Base-by-base conservation (phyloP, 2,329 filamentous ascomycete species). In the Alternaria burnsii region DNA sequence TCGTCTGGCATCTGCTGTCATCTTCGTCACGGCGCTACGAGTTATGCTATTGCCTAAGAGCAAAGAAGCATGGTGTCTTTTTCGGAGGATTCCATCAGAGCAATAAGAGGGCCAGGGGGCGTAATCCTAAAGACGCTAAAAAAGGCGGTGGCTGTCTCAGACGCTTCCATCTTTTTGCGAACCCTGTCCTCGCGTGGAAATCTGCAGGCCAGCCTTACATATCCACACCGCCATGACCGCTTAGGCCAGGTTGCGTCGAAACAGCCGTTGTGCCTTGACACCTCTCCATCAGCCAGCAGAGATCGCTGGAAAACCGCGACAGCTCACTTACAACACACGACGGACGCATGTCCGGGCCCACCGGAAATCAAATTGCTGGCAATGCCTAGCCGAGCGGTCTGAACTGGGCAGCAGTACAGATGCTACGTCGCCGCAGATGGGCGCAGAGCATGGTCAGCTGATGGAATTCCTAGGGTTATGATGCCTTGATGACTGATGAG, bases 131-230 rank as follows among this genome's bases (percentile, higher is more conserved):
- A 72, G 70, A 64, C 73, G 71, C 74, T 77, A 76, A 61, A 52
- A 74, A 71, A 73, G 74, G 67, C 57, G 68, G 64, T 74, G 72
- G 73, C 59, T 62, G 75, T 78, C 73, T 74, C 73, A 77, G 63
- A 65, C 57, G 65, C 69, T 70, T 70, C 71, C 54, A 58, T 58
- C 32, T 47, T 9, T 58, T 55, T 52, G 32, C 32, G 14, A 61
- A 71, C 74, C 73, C 73, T 73, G 72, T 70, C 55, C 74, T 78
- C 75, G 74, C 76, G 76, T 77, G 76, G 75, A 69, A 73, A 67
- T 64, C 68, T 71, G 72, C 70, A 69, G 59, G 58, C 73, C 75
- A 78, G 75, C 76, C 75, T 77, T 77, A 77, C 54, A 65, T 58
- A 58, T 72, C 70, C 64, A 72, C 72, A 73, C 73, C 70, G 74